Evolutionary conservation across 345 rosid genomes (phyloP), one percentile per base, ranked within the genome.

Genomic region (Abelmoschus esculentus): DNA sequence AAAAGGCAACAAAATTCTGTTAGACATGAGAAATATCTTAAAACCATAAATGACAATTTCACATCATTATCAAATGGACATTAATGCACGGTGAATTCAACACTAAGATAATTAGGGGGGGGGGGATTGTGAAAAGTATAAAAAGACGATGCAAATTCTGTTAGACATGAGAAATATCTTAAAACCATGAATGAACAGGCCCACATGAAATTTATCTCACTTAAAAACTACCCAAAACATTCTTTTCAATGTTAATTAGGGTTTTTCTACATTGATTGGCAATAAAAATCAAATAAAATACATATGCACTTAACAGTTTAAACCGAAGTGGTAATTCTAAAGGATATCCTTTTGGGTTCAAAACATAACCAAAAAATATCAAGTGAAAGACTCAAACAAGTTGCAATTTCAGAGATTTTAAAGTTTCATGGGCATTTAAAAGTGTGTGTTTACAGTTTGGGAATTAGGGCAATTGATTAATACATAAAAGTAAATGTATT

Each of bases 131-230:
- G 80, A 80, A 70, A 76, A 60, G 36, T 75, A 31, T 76, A 86
- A 69, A 75, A 76, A 53, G 86, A 84, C 79, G 77, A 79, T 38
- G 66, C 67, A 79, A 74, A 65, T 80, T 77, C 70, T 71, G 82
- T 84, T 70, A 80, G 85, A 70, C 78, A 83, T 73, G 82, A 75
- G 79, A 86, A 84, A 86, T 83, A 82, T 82, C 82, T 78, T 80
- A 80, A 73, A 76, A 73, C 73, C 81, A 71, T 61, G 8, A 81
- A 79, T 78, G 81, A 76, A 77, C 66, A 82, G 80, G 76, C 81
- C 81, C 82, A 81, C 89, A 72, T 62, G 22, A 79, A 72, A 61
- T 38, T 80, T 70, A 77, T 36, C 75, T 66, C 75, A 22, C 26
- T 53, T 54, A 19, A 54, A 72, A 22, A 72, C 79, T 74, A 79